These are phyloP conservation scores for Sporodiniella umbellata DNA, from an alignment of 371 early-diverging fungal genomes.

Conservation along the genomic window DNA sequence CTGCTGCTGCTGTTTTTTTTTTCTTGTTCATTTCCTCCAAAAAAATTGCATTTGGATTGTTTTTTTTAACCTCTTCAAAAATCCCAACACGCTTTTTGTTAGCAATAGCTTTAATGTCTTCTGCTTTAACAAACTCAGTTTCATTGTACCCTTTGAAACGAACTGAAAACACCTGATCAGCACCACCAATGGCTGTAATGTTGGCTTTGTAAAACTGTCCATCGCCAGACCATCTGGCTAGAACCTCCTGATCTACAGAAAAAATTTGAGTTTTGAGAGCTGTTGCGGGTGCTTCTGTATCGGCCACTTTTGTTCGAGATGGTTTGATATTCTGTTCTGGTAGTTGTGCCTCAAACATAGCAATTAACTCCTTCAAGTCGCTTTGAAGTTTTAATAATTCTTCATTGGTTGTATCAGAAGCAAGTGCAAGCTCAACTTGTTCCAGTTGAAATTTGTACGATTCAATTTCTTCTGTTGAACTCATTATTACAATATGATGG, in stretches of 20 bases:
- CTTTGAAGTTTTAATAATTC: constrained; percentile 48
- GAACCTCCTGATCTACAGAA: constrained; percentile 60
- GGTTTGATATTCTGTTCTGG: constrained; percentile 8
- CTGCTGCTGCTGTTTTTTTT: constrained; percentile 24
- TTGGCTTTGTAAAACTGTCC: constrained; percentile 73
- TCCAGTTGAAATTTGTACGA: constrained; percentile 64
- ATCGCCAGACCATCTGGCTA: constrained; percentile 67
- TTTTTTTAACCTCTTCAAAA: constrained; percentile 35
- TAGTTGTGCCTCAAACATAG: constrained; percentile 47
- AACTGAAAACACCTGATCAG: constrained; percentile 66
- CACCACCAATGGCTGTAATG: constrained; percentile 63
- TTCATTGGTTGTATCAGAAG: constrained; percentile 11
- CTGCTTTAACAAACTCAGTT: constrained; percentile 52
- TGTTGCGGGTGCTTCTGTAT: constrained; percentile 10
- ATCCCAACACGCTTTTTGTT: constrained; percentile 40
- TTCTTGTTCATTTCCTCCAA: not conserved
- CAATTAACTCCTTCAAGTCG: constrained; percentile 72
- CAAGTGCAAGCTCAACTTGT: constrained; percentile 48
- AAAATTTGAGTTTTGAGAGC: constrained; percentile 29
- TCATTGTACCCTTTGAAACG: constrained; percentile 60
- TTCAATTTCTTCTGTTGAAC: constrained; percentile 51
- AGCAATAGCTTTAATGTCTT: constrained; percentile 53
- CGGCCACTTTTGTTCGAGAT: constrained; percentile 5
- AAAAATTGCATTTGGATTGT: not conserved
- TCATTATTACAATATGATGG: not conserved